These are phyloP conservation scores for Haberlea rhodopensis DNA, from an alignment of 257 asterid genomes.

Conservation along the genomic window DNA sequence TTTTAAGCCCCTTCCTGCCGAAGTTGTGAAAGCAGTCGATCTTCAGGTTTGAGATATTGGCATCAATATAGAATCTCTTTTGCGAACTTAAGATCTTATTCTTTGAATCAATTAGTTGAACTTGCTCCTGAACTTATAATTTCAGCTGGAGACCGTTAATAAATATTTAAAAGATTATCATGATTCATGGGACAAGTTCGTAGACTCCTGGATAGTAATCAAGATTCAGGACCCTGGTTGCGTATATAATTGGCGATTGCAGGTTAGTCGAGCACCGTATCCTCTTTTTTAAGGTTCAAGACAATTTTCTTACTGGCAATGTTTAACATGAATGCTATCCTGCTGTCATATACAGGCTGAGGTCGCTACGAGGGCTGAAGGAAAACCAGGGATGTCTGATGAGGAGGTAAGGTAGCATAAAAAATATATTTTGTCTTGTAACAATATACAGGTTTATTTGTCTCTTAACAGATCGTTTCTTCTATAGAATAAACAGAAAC, in stretches of 20 bases:
- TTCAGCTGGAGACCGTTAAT: slow-evolving; percentile 79
- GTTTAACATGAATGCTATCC: slow-evolving; percentile 15
- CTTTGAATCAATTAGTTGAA: neutral
- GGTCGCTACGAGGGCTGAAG: slow-evolving; percentile 85
- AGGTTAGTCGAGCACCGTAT: slow-evolving; percentile 39
- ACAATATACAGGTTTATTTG: neutral
- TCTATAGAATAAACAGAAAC: neutral
- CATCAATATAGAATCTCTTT: too few relatives aligned
- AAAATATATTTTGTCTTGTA: too few relatives aligned
- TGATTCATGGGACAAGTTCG: slow-evolving; percentile 88
- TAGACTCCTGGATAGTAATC: slow-evolving; percentile 87
- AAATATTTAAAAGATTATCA: slow-evolving; percentile 75
- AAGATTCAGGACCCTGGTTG: slow-evolving; percentile 85
- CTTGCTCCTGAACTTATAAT: slow-evolving; percentile 22
- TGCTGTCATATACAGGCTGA: slow-evolving; percentile 63
- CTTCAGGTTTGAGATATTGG: slow-evolving; percentile 62
- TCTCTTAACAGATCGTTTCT: neutral
- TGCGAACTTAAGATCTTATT: neutral
- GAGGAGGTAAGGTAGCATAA: slow-evolving; percentile 58
- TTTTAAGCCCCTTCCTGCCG: slow-evolving; percentile 77
- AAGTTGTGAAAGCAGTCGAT: slow-evolving; percentile 75
- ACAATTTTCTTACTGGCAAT: neutral
- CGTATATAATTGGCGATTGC: slow-evolving; percentile 91
- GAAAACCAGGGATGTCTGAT: slow-evolving; percentile 80
- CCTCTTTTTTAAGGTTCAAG: slow-evolving; percentile 14